These are phyloP conservation scores for Metarhizium guizhouense DNA, from an alignment of 2,329 filamentous ascomycete species.

Conservation along the genomic window DNA sequence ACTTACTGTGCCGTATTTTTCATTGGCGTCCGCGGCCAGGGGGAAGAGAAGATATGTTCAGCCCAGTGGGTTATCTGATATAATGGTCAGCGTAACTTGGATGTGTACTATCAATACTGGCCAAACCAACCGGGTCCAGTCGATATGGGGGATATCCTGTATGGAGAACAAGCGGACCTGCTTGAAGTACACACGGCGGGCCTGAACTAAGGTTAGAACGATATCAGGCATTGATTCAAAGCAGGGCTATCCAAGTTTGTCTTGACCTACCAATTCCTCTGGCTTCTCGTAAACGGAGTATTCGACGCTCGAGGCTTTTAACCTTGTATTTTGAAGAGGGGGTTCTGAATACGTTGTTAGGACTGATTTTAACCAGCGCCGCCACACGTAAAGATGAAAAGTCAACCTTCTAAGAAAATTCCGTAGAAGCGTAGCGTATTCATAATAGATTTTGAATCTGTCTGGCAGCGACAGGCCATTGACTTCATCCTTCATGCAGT, in stretches of 20 bases:
- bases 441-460: conserved; percentile 47
- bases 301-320: conserved; percentile 37
- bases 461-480: conserved; percentile 40
- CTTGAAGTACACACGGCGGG: conserved; percentile 23
- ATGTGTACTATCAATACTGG: neutral
- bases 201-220: neutral
- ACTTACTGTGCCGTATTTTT: conserved; percentile 23
- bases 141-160: conserved; percentile 16
- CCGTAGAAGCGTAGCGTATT: conserved; percentile 40
- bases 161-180: conserved; percentile 24
- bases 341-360: conserved; percentile 16
- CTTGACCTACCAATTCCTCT: conserved; percentile 39
- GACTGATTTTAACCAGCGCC: conserved; percentile 8
- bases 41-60: conserved; percentile 49
- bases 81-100: neutral
- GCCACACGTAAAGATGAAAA: neutral
- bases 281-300: conserved; percentile 43
- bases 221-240: neutral
- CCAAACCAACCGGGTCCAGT: conserved; percentile 14
- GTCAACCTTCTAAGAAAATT: conserved; percentile 41
- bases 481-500: conserved; percentile 43
- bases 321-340: conserved; percentile 47
- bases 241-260: no score
- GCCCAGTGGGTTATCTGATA: conserved; percentile 48
- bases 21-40: conserved; percentile 41